Base-by-base conservation (phyloP, 768 basidiomycete genomes). In the Leccinellum rugosiceps region DNA sequence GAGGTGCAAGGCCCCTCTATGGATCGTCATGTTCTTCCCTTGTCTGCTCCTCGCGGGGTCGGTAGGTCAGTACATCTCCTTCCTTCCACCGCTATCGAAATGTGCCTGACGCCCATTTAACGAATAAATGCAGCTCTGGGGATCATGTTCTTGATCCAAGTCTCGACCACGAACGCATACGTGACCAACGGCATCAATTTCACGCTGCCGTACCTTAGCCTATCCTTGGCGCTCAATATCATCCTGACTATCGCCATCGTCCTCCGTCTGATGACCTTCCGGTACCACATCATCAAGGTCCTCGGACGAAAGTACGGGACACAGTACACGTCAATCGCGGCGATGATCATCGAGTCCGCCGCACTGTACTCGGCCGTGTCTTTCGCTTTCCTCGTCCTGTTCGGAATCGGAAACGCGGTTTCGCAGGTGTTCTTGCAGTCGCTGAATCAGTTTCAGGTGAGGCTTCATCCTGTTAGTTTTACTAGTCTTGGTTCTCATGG, bases 271-370 rank as follows among this genome's bases (percentile, higher is more conserved):
- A 50, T 72, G 7, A 17, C 34, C 25, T 57, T 63, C 17, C 68
- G 71, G n/a, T 44, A 59, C 32, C 13, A 30, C 15, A 48, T 25
- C 26, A 14, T 47, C 5, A n/a, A 32, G 1, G 53, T 53, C 1
- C 48, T 77, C 1, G 73, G 74, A n/a, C 25, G 50, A 14, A 54
- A 50, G 31, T 54, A 68, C 26, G 63, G 67, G 6, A 43, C 41
- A 8, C 63, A 65, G 15, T 77, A 77, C 51, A 66, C 71, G 4
- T 70, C 66, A 3, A 53, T 75, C 11, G 67, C 66, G 9, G 64
- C 75, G 5, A 75, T 78, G 63, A 38, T 74, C 30, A 49, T 77
- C 48, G 76, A 77, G 59, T 73, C 72, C 0, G 73, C 72, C 2
- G 62, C 69, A 3, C 45, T 73, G 3, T 75, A 74, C 49, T 48